Percentiles rank a stretch among this genome's conserved stretches.
phyloP scores from a whole-genome alignment of 2,329 filamentous ascomycete genomes.

The Aspergillus tamarii region DNA sequence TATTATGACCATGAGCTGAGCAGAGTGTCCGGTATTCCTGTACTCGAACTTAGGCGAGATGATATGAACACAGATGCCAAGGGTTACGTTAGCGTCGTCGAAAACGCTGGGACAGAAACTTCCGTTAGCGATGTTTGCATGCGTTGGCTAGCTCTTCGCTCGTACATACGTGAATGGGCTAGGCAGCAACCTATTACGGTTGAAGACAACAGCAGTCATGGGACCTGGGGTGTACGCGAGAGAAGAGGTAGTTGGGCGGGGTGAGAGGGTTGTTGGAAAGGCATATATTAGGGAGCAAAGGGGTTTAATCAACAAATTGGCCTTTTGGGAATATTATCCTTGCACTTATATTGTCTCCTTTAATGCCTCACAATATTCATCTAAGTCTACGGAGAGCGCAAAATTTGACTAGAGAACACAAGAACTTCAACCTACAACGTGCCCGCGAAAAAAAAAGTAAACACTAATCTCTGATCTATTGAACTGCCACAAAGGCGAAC shows the following conservation, averaged over 20 bases:
- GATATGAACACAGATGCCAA: constrained; percentile 68
- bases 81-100: constrained; percentile 68
- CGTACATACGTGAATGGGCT: constrained; percentile 89
- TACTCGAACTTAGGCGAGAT: constrained; percentile 71
- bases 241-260: constrained; percentile 68
- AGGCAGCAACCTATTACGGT: constrained; percentile 77
- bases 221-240: constrained; percentile 67
- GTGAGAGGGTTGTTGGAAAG: constrained; percentile 6
- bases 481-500: not conserved
- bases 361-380: not conserved
- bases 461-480: not conserved
- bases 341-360: not conserved
- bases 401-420: not conserved
- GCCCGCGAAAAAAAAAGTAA: not conserved
- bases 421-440: not conserved
- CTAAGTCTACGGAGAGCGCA: not conserved
- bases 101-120: constrained; percentile 48
- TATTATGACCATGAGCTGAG: constrained; percentile 83
- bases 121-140: constrained; percentile 58
- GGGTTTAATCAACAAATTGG: not conserved
- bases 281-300: not conserved
- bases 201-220: constrained; percentile 55
- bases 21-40: constrained; percentile 72
- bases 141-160: constrained; percentile 80
- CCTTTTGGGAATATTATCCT: not conserved